phyloP scores from a whole-genome alignment of 306 rosid genomes.

The Cicer cuneatum region DNA sequence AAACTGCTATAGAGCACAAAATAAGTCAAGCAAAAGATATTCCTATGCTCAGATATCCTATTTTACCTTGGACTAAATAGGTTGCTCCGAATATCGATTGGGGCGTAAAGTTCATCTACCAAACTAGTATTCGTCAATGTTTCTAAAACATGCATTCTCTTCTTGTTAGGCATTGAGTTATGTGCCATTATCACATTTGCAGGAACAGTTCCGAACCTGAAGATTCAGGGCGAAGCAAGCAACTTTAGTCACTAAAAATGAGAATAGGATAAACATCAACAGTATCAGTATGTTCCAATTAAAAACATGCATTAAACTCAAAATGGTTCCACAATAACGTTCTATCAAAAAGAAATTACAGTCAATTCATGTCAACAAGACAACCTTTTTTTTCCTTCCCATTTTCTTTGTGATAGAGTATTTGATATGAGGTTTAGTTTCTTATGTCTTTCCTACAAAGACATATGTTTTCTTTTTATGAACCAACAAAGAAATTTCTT shows the following conservation, averaged over 20 bases:
- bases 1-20: background rate
- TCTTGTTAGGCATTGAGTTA: slow-evolving; percentile 45
- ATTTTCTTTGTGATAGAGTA: background rate
- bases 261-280: background rate
- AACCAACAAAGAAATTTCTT: no score
- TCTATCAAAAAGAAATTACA: background rate
- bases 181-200: slow-evolving; percentile 50
- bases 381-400: background rate
- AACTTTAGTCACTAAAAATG: background rate
- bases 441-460: no score
- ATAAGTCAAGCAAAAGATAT: background rate
- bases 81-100: slow-evolving; percentile 18
- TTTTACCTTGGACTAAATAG: slow-evolving; percentile 47
- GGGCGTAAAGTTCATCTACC: slow-evolving; percentile 28
- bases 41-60: background rate
- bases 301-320: background rate
- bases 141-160: slow-evolving; percentile 40
- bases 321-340: background rate
- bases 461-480: no score
- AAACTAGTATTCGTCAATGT: slow-evolving; percentile 39
- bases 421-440: background rate
- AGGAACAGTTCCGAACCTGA: slow-evolving; percentile 48
- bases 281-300: background rate
- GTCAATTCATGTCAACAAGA: background rate
- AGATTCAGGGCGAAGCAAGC: slow-evolving; percentile 5